Base-by-base conservation (phyloP, 768 basidiomycete species). In the Trametes cingulata region DNA sequence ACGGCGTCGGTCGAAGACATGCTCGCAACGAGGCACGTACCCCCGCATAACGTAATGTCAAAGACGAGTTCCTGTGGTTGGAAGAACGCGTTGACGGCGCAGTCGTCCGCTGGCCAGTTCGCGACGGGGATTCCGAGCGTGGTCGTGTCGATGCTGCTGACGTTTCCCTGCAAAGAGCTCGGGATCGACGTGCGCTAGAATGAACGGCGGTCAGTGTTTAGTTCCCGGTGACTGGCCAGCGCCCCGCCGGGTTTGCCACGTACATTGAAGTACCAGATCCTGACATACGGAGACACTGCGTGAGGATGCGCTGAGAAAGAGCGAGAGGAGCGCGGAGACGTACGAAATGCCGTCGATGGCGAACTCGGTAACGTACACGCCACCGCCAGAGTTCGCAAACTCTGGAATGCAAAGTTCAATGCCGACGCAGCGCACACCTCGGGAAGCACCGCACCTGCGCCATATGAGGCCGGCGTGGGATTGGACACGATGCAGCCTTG, bases 291-390 rank as follows among this genome's bases (percentile, higher is more conserved):
- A 33, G 29, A 33, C 29, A n/a, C 24, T 37, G 41, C 14, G 36
- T 58, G 43, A 61, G 27, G 43, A 40, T 5, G 40, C 58, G 12
- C 48, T 27, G 14, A 41, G 20, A 35, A 27, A 19, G 27, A 39
- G 8, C 29, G 20, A 29, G 35, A 37, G 15, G 51, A 57, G 43
- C 37, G 25, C 4, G 19, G 42, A 17, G 36, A 75, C 84, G 64
- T 67, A 87, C 86, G 82, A 85, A 33, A 91, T 84, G 10, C 86
- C 88, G 40, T 73, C 77, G 22, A 77, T 71, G 1, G 88, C 86
- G 59, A 86, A 85, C 69, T 91, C 88, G 0, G 90, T 88, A 19
- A 90, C 85, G 62, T 82, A 93, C 12, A 90, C 80, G 14, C 92
- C 92, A 27, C 92, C 91, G 9, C 84, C 83, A 2, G 78, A 80